Percentiles rank a stretch among this genome's conserved stretches.
phyloP scores from a whole-genome alignment of 345 rosid species.

The Hevea brasiliensis region DNA sequence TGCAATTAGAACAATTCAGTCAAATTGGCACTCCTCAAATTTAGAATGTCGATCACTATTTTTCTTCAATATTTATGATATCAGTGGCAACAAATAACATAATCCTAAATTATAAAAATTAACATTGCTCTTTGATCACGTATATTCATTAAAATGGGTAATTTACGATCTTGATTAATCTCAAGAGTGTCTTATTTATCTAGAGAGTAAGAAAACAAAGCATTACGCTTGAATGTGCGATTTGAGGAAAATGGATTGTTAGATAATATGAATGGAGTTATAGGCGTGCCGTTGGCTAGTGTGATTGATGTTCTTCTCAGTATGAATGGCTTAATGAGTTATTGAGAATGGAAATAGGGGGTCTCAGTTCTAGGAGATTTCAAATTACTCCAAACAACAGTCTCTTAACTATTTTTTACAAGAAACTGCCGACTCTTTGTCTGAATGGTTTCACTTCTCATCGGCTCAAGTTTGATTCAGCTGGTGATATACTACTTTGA shows the following conservation, averaged over 20 bases:
- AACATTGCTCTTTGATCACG: too few species aligned
- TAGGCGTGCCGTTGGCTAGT: conserved; percentile 44
- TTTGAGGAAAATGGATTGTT: conserved; percentile 27
- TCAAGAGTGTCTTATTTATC: conserved; percentile 94
- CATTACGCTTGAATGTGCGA: conserved; percentile 36
- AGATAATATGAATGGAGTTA: conserved; percentile 30
- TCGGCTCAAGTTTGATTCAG: conserved; percentile 72
- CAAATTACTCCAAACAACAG: conserved; percentile 36
- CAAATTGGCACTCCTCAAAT: too few species aligned
- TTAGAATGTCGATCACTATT: too few species aligned
- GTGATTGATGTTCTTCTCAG: conserved; percentile 63
- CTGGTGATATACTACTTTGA: conserved; percentile 40
- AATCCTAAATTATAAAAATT: too few species aligned
- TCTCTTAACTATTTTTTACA: conserved; percentile 60
- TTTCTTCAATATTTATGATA: too few species aligned
- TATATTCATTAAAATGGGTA: too few species aligned
- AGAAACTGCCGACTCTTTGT: conserved; percentile 69
- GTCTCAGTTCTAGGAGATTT: conserved; percentile 22
- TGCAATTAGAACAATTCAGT: too few species aligned
- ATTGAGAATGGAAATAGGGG: conserved; percentile 37
- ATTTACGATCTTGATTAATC: conserved; percentile 34
- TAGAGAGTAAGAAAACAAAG: conserved; percentile 70
- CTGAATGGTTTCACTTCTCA: conserved; percentile 71
- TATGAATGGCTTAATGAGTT: conserved; percentile 65
- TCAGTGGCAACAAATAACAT: too few species aligned